Evolutionary conservation across 2,329 filamentous ascomycete genomes (phyloP).

Genomic region (Fusarium brachygibbosum): DNA sequence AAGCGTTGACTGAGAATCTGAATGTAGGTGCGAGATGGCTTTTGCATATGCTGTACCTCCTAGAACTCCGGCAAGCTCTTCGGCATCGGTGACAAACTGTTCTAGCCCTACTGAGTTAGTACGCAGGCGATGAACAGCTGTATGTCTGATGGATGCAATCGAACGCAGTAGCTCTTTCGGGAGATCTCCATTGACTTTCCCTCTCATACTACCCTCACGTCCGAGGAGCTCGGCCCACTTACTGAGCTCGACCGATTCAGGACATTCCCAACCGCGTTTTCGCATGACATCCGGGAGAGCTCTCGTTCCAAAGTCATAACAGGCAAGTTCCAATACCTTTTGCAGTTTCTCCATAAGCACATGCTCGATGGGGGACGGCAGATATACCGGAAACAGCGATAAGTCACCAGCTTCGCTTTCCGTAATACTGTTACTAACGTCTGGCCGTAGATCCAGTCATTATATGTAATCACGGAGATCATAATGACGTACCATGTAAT

Average conservation of each 20-base stretch:
- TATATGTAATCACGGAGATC: no score
- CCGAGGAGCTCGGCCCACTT: neutral
- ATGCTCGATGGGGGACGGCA: neutral
- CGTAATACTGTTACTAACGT: neutral
- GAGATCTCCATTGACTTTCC: fast-evolving
- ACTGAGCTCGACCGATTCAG: neutral
- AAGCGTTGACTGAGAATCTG: fast-evolving
- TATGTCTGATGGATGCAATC: neutral
- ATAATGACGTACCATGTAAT: no score
- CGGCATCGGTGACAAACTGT: neutral
- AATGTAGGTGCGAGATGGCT: neutral
- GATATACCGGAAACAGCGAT: neutral
- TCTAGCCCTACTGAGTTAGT: neutral
- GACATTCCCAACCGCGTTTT: neutral
- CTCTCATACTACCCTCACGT: neutral
- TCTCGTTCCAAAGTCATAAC: neutral
- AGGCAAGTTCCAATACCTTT: neutral
- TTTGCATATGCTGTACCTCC: neutral
- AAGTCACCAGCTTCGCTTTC: neutral
- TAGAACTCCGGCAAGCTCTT: neutral
- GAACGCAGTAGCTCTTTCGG: neutral
- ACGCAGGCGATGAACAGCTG: neutral
- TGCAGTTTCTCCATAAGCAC: neutral
- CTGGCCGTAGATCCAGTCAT: neutral
- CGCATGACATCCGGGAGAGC: neutral